These are phyloP conservation scores for Candida piceae DNA, from an alignment of 805 yeast species.

Conservation along the genomic window DNA sequence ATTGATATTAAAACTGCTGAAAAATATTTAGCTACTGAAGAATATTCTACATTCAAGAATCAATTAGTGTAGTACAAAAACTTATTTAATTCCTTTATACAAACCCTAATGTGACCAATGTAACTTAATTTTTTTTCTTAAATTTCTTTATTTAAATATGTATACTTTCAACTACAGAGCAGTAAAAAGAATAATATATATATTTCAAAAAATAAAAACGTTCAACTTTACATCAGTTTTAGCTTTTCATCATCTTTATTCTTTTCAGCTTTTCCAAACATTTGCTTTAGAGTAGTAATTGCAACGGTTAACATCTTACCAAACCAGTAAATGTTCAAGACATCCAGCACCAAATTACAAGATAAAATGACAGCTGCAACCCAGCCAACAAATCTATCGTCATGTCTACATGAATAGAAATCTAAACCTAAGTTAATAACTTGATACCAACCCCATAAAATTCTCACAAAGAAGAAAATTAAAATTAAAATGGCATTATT, in stretches of 20 bases:
- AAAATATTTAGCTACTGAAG: constrained; percentile 39
- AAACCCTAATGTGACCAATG: too few species aligned
- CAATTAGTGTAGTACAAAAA: too few species aligned
- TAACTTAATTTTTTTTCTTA: too few species aligned
- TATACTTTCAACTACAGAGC: too few species aligned
- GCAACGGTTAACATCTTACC: constrained; percentile 34
- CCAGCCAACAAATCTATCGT: constrained; percentile 24
- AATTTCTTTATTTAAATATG: too few species aligned
- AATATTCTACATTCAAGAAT: constrained; percentile 32
- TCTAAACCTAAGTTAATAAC: constrained; percentile 25
- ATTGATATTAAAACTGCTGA: constrained; percentile 70
- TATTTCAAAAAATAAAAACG: too few species aligned
- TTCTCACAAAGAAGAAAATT: constrained; percentile 31
- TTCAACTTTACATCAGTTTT: constrained; percentile 28
- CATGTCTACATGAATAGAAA: constrained; percentile 21
- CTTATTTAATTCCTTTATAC: too few species aligned
- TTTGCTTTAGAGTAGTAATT: constrained; percentile 28
- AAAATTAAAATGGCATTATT: constrained; percentile 31
- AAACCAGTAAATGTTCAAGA: constrained; percentile 34
- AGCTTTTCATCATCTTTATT: constrained; percentile 23
- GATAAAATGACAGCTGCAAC: constrained; percentile 25
- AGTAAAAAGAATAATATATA: too few species aligned
- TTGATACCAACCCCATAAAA: constrained; percentile 37
- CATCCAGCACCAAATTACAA: constrained; percentile 30
- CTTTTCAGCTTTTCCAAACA: constrained; percentile 22